Evolutionary conservation across 169 alveolate genomes (phyloP).

Genomic region (Plasmodium fragile): DNA sequence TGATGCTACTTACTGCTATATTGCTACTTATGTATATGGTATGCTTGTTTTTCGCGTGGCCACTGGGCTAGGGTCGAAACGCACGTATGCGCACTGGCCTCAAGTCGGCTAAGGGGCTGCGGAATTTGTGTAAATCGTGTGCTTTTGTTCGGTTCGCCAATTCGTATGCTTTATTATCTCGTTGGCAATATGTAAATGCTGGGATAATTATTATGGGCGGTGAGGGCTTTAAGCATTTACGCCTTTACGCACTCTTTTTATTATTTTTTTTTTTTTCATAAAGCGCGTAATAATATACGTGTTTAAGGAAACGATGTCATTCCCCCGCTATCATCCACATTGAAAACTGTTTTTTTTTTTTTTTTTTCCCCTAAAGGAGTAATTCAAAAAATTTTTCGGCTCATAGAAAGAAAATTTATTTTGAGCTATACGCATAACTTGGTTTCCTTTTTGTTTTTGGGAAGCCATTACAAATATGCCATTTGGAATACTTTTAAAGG

Average conservation of each 20-base stretch:
- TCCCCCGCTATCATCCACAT: background rate
- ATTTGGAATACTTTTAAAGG: background rate
- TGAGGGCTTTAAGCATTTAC: background rate
- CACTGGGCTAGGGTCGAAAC: background rate
- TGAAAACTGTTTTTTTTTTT: background rate
- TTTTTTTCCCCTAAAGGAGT: background rate
- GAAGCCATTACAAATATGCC: background rate
- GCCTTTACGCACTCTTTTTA: background rate
- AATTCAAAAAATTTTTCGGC: background rate
- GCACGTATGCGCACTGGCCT: background rate
- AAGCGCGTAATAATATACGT: background rate
- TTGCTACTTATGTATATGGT: background rate
- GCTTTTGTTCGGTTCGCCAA: background rate
- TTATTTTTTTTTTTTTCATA: background rate
- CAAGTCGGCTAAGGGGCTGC: background rate
- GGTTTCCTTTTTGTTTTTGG: background rate
- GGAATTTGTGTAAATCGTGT: slow-evolving; percentile 1
- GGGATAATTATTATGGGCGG: background rate
- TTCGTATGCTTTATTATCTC: background rate
- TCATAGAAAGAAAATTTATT: background rate
- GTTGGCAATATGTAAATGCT: background rate
- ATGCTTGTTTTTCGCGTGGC: background rate
- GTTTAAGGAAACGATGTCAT: background rate
- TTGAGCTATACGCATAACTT: background rate
- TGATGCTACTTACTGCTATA: background rate